phyloP scores from a whole-genome alignment of 2,329 filamentous ascomycete species.

The Penicillium sp. region DNA sequence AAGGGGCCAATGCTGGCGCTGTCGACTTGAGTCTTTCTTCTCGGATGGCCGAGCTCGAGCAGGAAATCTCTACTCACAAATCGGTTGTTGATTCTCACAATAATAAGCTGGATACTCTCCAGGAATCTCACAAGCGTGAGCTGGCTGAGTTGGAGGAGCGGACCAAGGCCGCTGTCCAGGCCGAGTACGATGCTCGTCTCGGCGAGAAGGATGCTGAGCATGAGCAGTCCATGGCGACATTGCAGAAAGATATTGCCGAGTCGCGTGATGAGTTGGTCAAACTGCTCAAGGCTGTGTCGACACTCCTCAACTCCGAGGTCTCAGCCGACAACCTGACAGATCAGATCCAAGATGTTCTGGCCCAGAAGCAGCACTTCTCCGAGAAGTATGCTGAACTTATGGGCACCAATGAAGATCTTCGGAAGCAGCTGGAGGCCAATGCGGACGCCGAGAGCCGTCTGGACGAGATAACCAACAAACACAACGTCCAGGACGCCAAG shows the following conservation, averaged over 20 bases:
- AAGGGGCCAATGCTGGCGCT: constrained; percentile 51
- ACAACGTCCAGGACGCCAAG: constrained; percentile 54
- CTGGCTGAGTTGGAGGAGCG: constrained; percentile 40
- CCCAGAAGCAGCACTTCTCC: constrained; percentile 42
- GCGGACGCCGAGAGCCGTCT: constrained; percentile 36
- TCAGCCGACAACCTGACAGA: constrained; percentile 58
- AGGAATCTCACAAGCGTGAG: constrained; percentile 50
- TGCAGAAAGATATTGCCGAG: constrained; percentile 62
- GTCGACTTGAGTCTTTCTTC: constrained; percentile 36
- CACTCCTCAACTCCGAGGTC: constrained; percentile 45
- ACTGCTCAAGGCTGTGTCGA: constrained; percentile 59
- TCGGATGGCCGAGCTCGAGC: constrained; percentile 55
- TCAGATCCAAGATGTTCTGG: constrained; percentile 56
- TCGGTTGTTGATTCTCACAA: constrained; percentile 54
- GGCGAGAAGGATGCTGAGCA: constrained; percentile 57
- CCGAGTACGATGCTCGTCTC: constrained; percentile 36
- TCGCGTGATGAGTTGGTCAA: constrained; percentile 65
- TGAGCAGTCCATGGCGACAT: constrained; percentile 54
- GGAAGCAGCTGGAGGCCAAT: constrained; percentile 35
- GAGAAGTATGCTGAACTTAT: constrained; percentile 43
- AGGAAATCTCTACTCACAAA: constrained; percentile 56
- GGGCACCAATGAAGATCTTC: constrained; percentile 38
- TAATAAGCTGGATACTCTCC: constrained; percentile 51
- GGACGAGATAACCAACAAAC: constrained; percentile 39
- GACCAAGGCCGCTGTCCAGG: constrained; percentile 34